Evolutionary conservation across 192 early-diverging fungal genomes (phyloP).

Genomic region (Phycomyces nitens): DNA sequence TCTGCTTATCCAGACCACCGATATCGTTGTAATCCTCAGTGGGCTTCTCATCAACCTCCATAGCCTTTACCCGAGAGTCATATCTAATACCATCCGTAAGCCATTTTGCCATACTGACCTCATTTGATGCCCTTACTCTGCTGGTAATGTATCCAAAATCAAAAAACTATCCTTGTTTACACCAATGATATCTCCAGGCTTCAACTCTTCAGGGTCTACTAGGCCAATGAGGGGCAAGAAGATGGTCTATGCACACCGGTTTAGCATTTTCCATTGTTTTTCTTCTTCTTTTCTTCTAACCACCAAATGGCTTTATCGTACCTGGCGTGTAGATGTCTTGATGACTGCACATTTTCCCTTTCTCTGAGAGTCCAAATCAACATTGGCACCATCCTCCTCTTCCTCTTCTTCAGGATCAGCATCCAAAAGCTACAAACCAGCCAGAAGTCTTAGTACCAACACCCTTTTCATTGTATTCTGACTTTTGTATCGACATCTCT

Average conservation of each 20-base stretch:
- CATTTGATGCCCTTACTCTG: conserved; percentile 62
- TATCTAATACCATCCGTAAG: conserved; percentile 52
- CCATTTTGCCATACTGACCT: not conserved
- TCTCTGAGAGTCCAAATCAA: conserved; percentile 87
- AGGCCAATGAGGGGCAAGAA: conserved; percentile 97
- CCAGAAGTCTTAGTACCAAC: not conserved
- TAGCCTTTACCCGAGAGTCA: conserved; percentile 96
- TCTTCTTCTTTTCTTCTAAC: not conserved
- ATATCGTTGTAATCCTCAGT: conserved; percentile 96
- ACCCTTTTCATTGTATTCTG: not conserved
- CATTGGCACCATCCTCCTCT: conserved; percentile 93
- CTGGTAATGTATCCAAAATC: conserved; percentile 92
- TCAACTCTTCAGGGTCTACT: conserved; percentile 83
- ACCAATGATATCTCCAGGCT: conserved; percentile 95
- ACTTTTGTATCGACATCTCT: too few relatives aligned
- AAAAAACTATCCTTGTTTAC: conserved; percentile 98
- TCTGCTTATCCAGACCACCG: conserved; percentile 87
- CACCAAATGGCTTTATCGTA: conserved; percentile 21
- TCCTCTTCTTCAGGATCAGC: conserved; percentile 84
- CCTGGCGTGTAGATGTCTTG: conserved; percentile 91
- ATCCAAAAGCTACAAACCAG: conserved; percentile 69
- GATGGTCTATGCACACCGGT: conserved; percentile 67
- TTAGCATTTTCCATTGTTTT: not conserved
- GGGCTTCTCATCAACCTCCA: conserved; percentile 99
- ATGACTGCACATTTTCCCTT: conserved; percentile 98